Percentiles rank a stretch among this genome's conserved stretches.
These are phyloP conservation scores for Candida alai DNA, from an alignment of 805 yeast genomes.

Conservation along the genomic window DNA sequence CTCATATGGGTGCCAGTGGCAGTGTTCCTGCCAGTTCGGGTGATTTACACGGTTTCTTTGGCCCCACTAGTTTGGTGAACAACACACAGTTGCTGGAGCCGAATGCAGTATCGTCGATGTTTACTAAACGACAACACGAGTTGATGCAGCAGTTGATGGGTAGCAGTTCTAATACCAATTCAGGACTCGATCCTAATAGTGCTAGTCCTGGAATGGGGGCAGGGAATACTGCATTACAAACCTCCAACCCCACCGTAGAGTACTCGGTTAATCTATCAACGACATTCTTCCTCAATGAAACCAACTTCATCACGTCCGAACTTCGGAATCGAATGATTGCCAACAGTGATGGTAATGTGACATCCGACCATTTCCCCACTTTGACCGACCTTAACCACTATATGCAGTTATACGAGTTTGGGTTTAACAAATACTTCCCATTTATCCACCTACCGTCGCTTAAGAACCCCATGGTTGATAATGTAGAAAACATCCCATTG, in stretches of 20 bases:
- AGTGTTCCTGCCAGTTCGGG: slow-evolving; percentile 6
- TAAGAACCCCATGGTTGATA: slow-evolving; percentile 36
- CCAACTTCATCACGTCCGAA: slow-evolving; percentile 37
- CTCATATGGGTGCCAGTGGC: background rate
- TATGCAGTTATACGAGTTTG: slow-evolving; percentile 66
- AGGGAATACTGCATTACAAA: background rate
- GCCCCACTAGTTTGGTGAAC: slow-evolving; percentile 7
- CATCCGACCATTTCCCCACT: slow-evolving; percentile 65
- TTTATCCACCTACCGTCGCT: slow-evolving; percentile 72
- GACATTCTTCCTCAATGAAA: slow-evolving; percentile 9
- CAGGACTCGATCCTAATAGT: slow-evolving; percentile 2
- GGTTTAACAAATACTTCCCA: slow-evolving; percentile 79
- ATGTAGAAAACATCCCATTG: slow-evolving; percentile 56
- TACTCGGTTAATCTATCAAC: slow-evolving; percentile 4
- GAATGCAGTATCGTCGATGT: slow-evolving; percentile 3
- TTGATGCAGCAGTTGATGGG: slow-evolving; percentile 8
- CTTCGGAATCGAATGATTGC: slow-evolving; percentile 51
- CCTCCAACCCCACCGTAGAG: slow-evolving; percentile 2
- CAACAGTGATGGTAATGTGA: slow-evolving; percentile 18
- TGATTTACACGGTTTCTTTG: slow-evolving; percentile 8
- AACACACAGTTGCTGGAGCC: slow-evolving; percentile 3
- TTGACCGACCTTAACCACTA: slow-evolving; percentile 74
- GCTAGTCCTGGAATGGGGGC: slow-evolving; percentile 1
- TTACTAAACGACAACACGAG: slow-evolving; percentile 4
- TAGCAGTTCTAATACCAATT: background rate